Evolutionary conservation across 441 rosid genomes (phyloP).

Genomic region (Kokia cookei): DNA sequence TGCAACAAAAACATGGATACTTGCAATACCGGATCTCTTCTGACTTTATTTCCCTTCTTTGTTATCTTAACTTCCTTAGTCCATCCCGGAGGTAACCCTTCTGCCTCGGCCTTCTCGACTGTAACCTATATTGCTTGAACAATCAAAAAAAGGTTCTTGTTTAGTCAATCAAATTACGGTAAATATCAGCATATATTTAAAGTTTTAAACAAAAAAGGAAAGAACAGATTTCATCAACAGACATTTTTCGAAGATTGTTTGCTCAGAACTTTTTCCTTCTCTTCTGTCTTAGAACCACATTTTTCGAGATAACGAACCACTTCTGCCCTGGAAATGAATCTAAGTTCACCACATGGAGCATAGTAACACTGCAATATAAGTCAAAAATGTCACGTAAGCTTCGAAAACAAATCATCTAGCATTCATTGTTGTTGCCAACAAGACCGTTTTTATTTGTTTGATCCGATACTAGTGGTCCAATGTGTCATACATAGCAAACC

Average conservation of each 20-base stretch:
- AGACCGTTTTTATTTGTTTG: background rate
- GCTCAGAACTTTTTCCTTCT: slow-evolving; percentile 19
- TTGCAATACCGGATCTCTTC: slow-evolving; percentile 67
- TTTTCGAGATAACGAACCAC: slow-evolving; percentile 31
- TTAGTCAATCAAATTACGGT: slow-evolving; percentile 7
- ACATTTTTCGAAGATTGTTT: slow-evolving; percentile 24
- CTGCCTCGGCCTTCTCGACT: slow-evolving; percentile 52
- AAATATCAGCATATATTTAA: background rate
- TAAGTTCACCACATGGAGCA: slow-evolving; percentile 35
- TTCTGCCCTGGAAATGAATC: slow-evolving; percentile 37
- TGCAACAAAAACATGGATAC: background rate
- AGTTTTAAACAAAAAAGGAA: slow-evolving; percentile 2
- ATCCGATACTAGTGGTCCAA: background rate
- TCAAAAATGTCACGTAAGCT: slow-evolving; percentile 8
- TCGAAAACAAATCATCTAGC: background rate
- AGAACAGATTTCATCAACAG: slow-evolving; percentile 12
- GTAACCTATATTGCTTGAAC: slow-evolving; percentile 45
- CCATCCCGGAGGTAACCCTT: slow-evolving; percentile 91
- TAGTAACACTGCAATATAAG: slow-evolving; percentile 43
- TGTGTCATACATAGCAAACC: background rate
- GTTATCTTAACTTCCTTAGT: slow-evolving; percentile 62
- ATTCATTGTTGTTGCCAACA: background rate
- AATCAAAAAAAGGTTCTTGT: slow-evolving; percentile 14
- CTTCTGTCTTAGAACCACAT: slow-evolving; percentile 16
- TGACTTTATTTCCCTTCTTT: slow-evolving; percentile 39